Evolutionary conservation across 306 rosid genomes (phyloP), one percentile per base, ranked within the genome.

Genomic region (Vachellia pachyceras): DNA sequence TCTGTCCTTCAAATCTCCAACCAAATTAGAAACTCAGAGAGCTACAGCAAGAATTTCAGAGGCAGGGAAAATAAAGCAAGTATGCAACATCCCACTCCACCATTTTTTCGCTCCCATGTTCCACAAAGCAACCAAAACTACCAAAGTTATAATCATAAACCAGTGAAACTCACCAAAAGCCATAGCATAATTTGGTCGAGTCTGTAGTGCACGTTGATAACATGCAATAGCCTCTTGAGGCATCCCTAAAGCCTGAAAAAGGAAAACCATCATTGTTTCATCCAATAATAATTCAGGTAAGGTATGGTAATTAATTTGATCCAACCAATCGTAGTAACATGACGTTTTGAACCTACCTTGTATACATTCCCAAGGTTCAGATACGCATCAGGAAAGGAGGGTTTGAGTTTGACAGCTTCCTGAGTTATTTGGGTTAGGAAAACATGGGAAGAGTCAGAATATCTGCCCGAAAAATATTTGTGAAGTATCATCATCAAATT

Each of bases 381-480:
- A 76, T 96, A 96, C n/a, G 99, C 99, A 88, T 96, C 99, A 67
- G 99, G 93, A 91, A 96, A 96, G 60, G 92, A 85, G 64, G 99
- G 99, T 86, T 96, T 96, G 78, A 92, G 97, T 87, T 94, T 96
- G 72, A 94, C 96, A 40, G 99, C 99, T 90, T 96, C 99, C 99
- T 96, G 87, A 55, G 74, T 88, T 50, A 45, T 70, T 70, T 69
- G 18, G 3, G 22, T 5, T 20, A 68, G 52, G 15, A 70, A 70
- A 70, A 44, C 25, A 8, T 20, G 41, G 9, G 18, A 22, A 77
- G 57, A 9, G n/a, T 68, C 60, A 72, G 83, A 83, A 68, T 15
- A 80, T 44, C 70, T 22, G 22, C 37, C 77, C 25, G 40, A 67
- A 35, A 73, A 11, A 6, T 25, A 57, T 37, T 46, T 65, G 39